phyloP scores from a whole-genome alignment of 2,329 filamentous ascomycete species.

The Aspergillus floridensis region DNA sequence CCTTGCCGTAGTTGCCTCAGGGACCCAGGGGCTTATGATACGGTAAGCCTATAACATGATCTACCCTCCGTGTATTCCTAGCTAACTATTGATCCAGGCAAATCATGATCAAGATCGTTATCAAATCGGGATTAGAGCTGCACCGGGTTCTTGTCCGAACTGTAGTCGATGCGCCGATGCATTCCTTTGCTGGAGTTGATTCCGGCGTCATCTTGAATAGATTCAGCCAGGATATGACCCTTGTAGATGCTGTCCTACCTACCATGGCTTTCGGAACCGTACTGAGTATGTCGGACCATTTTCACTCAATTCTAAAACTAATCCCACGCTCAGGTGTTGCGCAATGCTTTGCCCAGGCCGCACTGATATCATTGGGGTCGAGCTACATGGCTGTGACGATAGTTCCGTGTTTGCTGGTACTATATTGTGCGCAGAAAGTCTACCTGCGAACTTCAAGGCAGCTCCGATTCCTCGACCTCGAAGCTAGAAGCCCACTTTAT shows the following conservation, averaged over 20 bases:
- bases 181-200: neutral
- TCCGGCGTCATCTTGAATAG: neutral
- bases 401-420: neutral
- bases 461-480: neutral
- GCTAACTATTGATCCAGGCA: neutral
- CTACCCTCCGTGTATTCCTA: neutral
- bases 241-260: neutral
- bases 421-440: constrained; percentile 1
- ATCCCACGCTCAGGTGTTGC: neutral
- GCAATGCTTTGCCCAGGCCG: constrained; percentile 1
- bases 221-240: constrained; percentile 6
- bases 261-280: constrained; percentile 1
- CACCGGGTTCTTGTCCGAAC: neutral
- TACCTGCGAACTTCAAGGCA: constrained; percentile 1
- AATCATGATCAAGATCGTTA: constrained; percentile 3
- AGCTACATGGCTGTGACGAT: constrained; percentile 2
- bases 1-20: neutral
- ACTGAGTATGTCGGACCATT: neutral
- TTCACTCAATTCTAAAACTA: neutral
- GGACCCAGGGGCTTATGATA: constrained; percentile 1
- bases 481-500: neutral
- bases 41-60: neutral
- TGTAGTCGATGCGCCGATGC: neutral
- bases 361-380: neutral
- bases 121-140: neutral